Conservation (phyloP, 73 alveolate species). For the Tetrahymena elliotti region DNA sequence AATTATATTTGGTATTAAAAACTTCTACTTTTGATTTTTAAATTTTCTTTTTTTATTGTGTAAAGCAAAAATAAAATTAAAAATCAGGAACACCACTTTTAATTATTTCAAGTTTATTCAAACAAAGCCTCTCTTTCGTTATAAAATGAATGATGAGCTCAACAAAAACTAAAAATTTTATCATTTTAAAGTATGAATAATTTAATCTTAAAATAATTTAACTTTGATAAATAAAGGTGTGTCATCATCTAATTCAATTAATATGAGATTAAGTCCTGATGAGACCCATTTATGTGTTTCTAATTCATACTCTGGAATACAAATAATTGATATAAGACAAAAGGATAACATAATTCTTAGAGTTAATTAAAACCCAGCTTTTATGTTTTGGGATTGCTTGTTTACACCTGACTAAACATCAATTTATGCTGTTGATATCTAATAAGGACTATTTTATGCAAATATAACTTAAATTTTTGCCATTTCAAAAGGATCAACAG, state of each 20-base stretch:
- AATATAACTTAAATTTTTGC: neutral
- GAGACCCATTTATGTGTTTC: neutral
- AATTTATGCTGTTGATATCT: neutral
- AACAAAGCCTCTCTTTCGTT: too few relatives aligned
- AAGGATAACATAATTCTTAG: neutral
- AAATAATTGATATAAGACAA: neutral
- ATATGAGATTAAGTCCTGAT: neutral
- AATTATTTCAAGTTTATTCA: too few relatives aligned
- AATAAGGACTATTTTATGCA: neutral
- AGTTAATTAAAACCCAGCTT: neutral
- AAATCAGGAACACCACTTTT: too few relatives aligned
- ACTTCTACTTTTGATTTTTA: too few relatives aligned
- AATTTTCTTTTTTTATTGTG: too few relatives aligned
- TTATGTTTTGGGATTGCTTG: neutral
- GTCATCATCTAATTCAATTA: neutral
- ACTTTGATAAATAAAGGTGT: neutral
- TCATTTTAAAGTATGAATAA: neutral
- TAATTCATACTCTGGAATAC: neutral
- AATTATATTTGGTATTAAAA: too few relatives aligned
- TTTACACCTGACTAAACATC: neutral
- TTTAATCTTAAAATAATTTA: too few relatives aligned
- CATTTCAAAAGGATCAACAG: neutral
- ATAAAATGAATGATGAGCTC: too few relatives aligned
- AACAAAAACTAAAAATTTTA: too few relatives aligned
- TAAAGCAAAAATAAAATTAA: too few relatives aligned